Conservation (phyloP, 169 alveolate genomes). For the Plasmodium blacklocki region DNA sequence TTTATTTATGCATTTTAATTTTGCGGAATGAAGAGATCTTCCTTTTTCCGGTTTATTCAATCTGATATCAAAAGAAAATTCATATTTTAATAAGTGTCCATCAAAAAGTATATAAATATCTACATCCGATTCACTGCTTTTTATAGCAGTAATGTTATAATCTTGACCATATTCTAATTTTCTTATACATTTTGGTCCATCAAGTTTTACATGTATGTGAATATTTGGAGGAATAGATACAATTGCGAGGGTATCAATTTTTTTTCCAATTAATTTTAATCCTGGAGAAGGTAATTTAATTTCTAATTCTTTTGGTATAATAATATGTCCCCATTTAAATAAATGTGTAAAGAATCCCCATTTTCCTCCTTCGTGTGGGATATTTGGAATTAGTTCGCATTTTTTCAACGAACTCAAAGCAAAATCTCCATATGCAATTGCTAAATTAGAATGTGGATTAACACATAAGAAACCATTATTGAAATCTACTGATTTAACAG, state of each 20-base stretch:
- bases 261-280: constrained; percentile 77
- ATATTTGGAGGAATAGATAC: constrained; percentile 81
- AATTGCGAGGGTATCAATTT: constrained; percentile 78
- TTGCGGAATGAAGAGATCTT: constrained; percentile 54
- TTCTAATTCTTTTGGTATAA: constrained; percentile 81
- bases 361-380: constrained; percentile 76
- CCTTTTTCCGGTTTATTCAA: constrained; percentile 78
- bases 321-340: constrained; percentile 82
- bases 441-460: constrained; percentile 80
- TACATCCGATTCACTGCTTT: constrained; percentile 82
- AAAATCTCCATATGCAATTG: constrained; percentile 83
- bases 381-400: constrained; percentile 76
- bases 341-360: constrained; percentile 86
- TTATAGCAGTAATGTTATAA: constrained; percentile 79
- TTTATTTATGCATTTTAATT: constrained; percentile 67
- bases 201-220: constrained; percentile 76
- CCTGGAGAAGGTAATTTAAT: constrained; percentile 81
- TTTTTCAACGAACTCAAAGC: constrained; percentile 67
- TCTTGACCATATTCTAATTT: constrained; percentile 78
- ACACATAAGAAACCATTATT: constrained; percentile 82
- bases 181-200: constrained; percentile 81
- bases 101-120: constrained; percentile 79
- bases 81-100: constrained; percentile 78
- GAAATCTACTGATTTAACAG: constrained; percentile 80
- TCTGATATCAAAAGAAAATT: constrained; percentile 82